Evolutionary conservation across 2,329 filamentous ascomycete species (phyloP), one percentile per base, ranked within the genome.

Genomic region (Knufia petricola): DNA sequence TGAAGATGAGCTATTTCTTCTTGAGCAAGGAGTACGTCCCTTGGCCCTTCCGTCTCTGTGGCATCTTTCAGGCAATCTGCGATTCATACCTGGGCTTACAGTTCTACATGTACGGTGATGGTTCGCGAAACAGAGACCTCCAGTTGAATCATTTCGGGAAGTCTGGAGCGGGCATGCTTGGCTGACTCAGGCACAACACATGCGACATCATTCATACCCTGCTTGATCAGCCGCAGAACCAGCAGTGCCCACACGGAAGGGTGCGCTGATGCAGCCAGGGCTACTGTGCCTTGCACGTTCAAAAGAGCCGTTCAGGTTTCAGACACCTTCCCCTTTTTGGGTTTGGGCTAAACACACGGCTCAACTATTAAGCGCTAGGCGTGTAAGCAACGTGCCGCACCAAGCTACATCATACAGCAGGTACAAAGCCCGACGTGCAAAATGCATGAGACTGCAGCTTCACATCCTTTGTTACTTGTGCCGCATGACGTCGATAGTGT

Each of bases 1-100:
- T 72, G 69, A 74, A 74, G 56, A 68, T 74, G 66, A 66, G 67
- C 47, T 74, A 69, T 55, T 71, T 73, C 60, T 73, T 74, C 57
- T 63, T 63, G 50, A 69, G 64, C 55, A 56, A 55, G 30, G 63
- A 69, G 42, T 56, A 60, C 42, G 66, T 74, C 31, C 70, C 71
- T 1, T 72, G 67, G 67, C 64, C 69, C 2, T 74, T 74, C 59
- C 68, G 68, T 46, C 51, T 72, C 38, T 73, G 71, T 50, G 71
- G 66, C 26, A 67, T 72, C 44, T 71, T 74, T 58, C 71, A 74
- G 56, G 71, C 67, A 39, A 60, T 64, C 19, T 73, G 71, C 52
- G 71, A 74, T 52, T 59, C 59, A 36, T 71, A 71, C 52, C 58
- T 74, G 50, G 71, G 70, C 17, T 49, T 71, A 37, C 71, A 74